phyloP scores from a whole-genome alignment of 306 rosid species.

The Cucurbita ficifolia region DNA sequence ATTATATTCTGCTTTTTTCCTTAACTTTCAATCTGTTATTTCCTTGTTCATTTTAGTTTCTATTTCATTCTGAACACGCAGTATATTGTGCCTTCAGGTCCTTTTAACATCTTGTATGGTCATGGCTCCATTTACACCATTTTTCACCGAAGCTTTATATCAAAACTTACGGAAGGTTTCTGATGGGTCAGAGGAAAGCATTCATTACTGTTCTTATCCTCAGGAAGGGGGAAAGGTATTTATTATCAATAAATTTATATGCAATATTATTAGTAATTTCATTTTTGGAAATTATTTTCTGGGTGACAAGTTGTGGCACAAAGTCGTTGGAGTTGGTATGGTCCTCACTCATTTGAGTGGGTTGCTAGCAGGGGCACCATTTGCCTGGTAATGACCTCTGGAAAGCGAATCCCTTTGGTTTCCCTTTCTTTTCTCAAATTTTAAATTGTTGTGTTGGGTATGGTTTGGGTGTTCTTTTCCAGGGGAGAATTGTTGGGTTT shows the following conservation, averaged over 20 bases:
- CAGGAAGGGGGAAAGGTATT: conserved; percentile 67
- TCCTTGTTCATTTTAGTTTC: background rate
- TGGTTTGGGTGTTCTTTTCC: too few species aligned
- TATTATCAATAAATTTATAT: background rate
- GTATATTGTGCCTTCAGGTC: conserved; percentile 34
- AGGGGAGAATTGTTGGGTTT: too few species aligned
- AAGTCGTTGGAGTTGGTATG: too few species aligned
- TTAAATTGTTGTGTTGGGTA: too few species aligned
- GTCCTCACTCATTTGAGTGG: too few species aligned
- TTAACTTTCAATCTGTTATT: background rate
- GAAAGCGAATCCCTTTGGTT: too few species aligned
- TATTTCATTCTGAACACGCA: background rate
- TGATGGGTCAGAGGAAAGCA: conserved; percentile 59
- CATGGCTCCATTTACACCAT: conserved; percentile 97
- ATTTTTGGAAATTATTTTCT: background rate
- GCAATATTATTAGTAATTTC: background rate
- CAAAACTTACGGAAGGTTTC: conserved; percentile 79
- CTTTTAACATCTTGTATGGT: conserved; percentile 87
- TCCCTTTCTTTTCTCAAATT: too few species aligned
- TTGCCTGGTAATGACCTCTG: too few species aligned
- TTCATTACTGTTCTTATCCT: conserved; percentile 81
- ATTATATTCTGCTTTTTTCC: background rate
- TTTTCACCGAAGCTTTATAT: conserved; percentile 85
- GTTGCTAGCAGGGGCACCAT: too few species aligned
- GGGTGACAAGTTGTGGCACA: background rate